Percentiles rank a stretch among this genome's conserved stretches.
Evolutionary conservation across 2,329 filamentous ascomycete species (phyloP).

Genomic region (Aspergillus carbonarius): DNA sequence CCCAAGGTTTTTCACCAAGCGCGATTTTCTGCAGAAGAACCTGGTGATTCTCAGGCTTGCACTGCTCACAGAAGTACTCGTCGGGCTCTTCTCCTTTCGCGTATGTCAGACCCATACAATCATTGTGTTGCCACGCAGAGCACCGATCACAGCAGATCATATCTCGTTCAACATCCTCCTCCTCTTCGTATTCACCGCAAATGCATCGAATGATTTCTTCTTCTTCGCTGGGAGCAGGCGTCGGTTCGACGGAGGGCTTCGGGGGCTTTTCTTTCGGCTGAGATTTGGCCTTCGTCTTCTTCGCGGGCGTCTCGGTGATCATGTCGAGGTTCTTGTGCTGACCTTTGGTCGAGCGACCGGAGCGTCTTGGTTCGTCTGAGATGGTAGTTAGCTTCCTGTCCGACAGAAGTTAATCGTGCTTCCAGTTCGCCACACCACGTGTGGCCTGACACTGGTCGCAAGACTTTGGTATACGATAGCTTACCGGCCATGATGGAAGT

Average conservation of each 20-base stretch:
- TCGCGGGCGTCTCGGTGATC: constrained; percentile 58
- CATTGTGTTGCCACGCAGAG: constrained; percentile 94
- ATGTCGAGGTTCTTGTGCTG: constrained; percentile 87
- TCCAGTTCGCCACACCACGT: constrained; percentile 9
- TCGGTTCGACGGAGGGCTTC: constrained; percentile 50
- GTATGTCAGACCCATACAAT: constrained; percentile 85
- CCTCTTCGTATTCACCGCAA: constrained; percentile 82
- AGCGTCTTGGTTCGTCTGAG: constrained; percentile 82
- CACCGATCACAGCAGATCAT: constrained; percentile 97
- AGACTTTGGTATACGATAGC: constrained; percentile 42
- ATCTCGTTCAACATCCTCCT: constrained; percentile 80
- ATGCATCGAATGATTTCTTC: constrained; percentile 87
- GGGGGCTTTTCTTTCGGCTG: constrained; percentile 46
- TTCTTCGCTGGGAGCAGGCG: constrained; percentile 47
- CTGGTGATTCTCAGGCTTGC: constrained; percentile 78
- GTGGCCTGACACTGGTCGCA: constrained; percentile 1
- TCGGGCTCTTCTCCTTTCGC: constrained; percentile 72
- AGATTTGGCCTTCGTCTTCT: constrained; percentile 49
- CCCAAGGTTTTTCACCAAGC: constrained; percentile 84
- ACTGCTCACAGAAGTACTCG: constrained; percentile 90
- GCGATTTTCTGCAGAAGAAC: constrained; percentile 75
- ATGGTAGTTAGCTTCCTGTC: constrained; percentile 31
- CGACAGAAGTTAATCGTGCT: neutral
- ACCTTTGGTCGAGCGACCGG: constrained; percentile 93
- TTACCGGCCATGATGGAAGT: constrained; percentile 61